A percentile compares a stretch with the other conserved stretches of the same genome.
Conservation (phyloP, 2,329 filamentous ascomycete species). For the Lecanicillium sp. region DNA sequence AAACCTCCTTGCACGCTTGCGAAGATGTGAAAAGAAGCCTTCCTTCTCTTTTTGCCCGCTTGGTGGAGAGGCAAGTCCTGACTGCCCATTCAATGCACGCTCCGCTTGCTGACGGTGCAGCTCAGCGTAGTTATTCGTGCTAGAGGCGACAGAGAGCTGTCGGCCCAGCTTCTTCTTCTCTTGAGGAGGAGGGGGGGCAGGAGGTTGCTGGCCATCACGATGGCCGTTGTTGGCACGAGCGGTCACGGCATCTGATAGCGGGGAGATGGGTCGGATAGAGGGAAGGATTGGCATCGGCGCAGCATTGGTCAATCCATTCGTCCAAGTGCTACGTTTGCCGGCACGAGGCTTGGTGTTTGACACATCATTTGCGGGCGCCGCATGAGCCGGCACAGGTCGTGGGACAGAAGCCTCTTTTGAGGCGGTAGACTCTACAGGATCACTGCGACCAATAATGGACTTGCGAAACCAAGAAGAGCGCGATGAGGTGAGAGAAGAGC, state of each 20-base stretch:
- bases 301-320: slow-evolving; percentile 68
- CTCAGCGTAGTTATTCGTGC: slow-evolving; percentile 87
- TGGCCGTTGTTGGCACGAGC: slow-evolving; percentile 72
- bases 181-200: slow-evolving; percentile 29
- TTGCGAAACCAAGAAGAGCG: slow-evolving; percentile 97
- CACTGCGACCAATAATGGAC: slow-evolving; percentile 76
- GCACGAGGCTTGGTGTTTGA: slow-evolving; percentile 38
- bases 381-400: slow-evolving; percentile 35
- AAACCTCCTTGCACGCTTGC: slow-evolving; percentile 85
- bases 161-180: slow-evolving; percentile 91
- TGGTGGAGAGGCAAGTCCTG: slow-evolving; percentile 66
- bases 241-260: slow-evolving; percentile 87
- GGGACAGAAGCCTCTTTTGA: slow-evolving; percentile 38
- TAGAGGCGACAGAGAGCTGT: slow-evolving; percentile 85
- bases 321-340: slow-evolving; percentile 87
- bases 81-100: slow-evolving; percentile 75
- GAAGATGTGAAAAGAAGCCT: slow-evolving; percentile 94
- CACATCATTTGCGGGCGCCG: slow-evolving; percentile 31
- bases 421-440: slow-evolving; percentile 53
- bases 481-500: slow-evolving; percentile 54
- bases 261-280: slow-evolving; percentile 88
- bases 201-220: slow-evolving; percentile 28
- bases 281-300: slow-evolving; percentile 95
- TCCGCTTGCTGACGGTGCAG: slow-evolving; percentile 86
- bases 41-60: slow-evolving; percentile 87